Evolutionary conservation across 2,329 filamentous ascomycete species (phyloP), one percentile per base, ranked within the genome.

Genomic region (Fonsecaea nubica): DNA sequence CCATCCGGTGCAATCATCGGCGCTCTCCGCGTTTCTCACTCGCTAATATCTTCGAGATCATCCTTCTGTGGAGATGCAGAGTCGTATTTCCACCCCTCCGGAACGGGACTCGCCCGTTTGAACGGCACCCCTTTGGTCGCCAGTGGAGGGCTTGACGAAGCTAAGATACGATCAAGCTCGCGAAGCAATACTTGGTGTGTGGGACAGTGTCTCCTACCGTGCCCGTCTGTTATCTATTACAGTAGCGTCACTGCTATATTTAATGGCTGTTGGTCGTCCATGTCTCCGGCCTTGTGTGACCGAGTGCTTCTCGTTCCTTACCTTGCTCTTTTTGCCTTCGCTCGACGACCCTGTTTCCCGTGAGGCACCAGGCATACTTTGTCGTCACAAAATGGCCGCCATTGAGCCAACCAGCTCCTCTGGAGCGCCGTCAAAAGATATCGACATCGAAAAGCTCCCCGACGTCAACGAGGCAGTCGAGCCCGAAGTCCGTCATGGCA

Each of bases 21-120:
- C 65, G 64, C 55, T 45, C 61, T 67, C 65, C 65, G 61, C 57
- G 38, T 59, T 58, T 52, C 50, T 67, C 15, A 58, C 65, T 64
- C 61, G 65, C 61, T 63, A 60, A 30, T 35, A 53, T 52, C 45
- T 63, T 60, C 58, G 18, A 61, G 65, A 63, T 64, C 61, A 58
- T 45, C 56, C 45, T 55, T 61, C 55, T 48, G 42, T 53, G 57
- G 55, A 57, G 30, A 30, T 33, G 38, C 57, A 67, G 65, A 42
- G 65, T 67, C 65, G 56, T 56, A 67, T 67, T 55, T 35, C n/a
- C 61, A 3, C 32, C 18, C 54, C 52, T 32, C 38, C 21, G 33
- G 45, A 25, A 30, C 42, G 56, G 62, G 55, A 48, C 56, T 42
- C 56, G 55, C 56, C 62, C 56, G 55, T 21, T 59, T 35, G 35